Conservation (phyloP, 176 grass and related monocot genomes). For the Otatea glauca region DNA sequence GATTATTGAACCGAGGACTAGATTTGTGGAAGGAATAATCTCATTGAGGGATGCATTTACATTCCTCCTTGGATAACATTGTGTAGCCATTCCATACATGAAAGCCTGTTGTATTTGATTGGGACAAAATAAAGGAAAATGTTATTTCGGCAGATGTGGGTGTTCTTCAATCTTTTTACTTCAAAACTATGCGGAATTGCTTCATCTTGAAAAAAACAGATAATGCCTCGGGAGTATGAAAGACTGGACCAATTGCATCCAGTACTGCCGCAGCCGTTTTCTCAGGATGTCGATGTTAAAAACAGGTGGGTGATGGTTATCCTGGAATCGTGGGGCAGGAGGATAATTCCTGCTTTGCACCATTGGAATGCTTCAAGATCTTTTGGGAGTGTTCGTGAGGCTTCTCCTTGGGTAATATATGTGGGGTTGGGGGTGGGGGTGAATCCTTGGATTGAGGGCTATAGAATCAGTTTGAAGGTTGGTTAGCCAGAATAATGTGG, state of each 20-base stretch:
- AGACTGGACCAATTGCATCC: not conserved
- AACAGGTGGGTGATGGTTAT: not conserved
- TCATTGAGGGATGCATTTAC: slow-evolving; percentile 77
- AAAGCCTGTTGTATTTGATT: slow-evolving; percentile 51
- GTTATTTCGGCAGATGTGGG: slow-evolving; percentile 44
- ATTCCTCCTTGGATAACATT: too few species aligned
- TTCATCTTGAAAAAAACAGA: not conserved
- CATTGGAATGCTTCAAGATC: slow-evolving; percentile 3
- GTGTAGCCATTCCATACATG: slow-evolving; percentile 65
- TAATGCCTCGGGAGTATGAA: not conserved
- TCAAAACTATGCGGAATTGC: not conserved
- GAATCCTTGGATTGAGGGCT: not conserved
- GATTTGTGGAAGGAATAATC: slow-evolving; percentile 67
- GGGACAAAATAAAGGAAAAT: slow-evolving; percentile 46
- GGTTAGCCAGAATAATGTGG: too few species aligned
- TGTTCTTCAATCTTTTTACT: not conserved
- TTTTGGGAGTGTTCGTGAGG: not conserved
- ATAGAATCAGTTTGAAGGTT: not conserved
- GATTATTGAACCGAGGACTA: slow-evolving; percentile 54
- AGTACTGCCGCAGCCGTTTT: not conserved
- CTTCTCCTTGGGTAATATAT: not conserved
- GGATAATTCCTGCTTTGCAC: not conserved
- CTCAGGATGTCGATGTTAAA: not conserved
- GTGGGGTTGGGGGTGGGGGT: too few species aligned
- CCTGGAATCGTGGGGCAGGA: not conserved